Base-by-base conservation (phyloP, 2,329 filamentous ascomycete genomes). In the Xylaria sp. region DNA sequence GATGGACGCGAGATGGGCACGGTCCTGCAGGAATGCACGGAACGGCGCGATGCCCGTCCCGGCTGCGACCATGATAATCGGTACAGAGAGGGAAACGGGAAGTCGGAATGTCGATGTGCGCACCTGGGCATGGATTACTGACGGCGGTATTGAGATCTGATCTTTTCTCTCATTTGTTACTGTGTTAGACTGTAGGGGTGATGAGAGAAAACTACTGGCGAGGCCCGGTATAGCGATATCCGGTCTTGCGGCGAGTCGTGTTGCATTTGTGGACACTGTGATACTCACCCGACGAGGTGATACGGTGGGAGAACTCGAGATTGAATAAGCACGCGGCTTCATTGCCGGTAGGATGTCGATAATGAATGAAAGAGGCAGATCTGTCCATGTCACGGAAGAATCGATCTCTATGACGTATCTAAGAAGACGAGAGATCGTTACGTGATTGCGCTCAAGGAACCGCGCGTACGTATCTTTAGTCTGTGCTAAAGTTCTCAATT, bases 301-400 rank as follows among this genome's bases (percentile, higher is more conserved):
- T 25, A 47, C 42, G n/a, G 42, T n/a, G 3, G 55, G 55, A 5
- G 55, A 58, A 29, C 55, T 58, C 11, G 55, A 58, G 5, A 49
- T 49, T 17, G 55, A 49, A 38, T 58, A 58, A n/a, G 55, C 47
- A 2, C 55, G 42, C n/a, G 55, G 55, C 42, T 47, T 47, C 55
- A 58, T 58, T 10, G 55, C 55, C 5, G 55, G 55, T n/a, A 58
- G 17, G 15, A 58, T 58, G 29, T 58, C 55, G 29, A 58, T 47
- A 4, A 58, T 11, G 42, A 58, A 58, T 25, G 42, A 47, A n/a
- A 58, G 10, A 42, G 55, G 55, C 7, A 58, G 42, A 7, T 11
- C 42, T 10, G 27, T 42, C 29, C 55, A 58, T 1, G 25, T 58
- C 42, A 10, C 53, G 5, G 53, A 31, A 11, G 53, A 6, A 25